Conservation (phyloP, 2,329 filamentous ascomycete genomes). For the Tricladium varicosporioides region DNA sequence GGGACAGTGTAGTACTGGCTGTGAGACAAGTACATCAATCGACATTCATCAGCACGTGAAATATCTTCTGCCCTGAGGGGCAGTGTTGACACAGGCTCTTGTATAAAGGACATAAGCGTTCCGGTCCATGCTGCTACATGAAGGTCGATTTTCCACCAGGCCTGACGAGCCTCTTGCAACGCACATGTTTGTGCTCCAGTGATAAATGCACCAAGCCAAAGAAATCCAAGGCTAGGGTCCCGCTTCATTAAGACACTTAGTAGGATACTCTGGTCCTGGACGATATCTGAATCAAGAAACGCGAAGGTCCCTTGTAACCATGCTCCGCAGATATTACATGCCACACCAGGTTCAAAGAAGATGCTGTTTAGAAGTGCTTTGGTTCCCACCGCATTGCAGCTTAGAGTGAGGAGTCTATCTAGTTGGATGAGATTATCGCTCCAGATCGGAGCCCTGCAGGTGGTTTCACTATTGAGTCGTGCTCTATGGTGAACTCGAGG, state of each 20-base stretch:
- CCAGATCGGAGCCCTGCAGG: background rate
- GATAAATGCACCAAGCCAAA: slow-evolving; percentile 27
- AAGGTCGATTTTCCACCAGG: slow-evolving; percentile 23
- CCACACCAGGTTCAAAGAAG: slow-evolving; percentile 23
- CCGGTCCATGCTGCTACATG: slow-evolving; percentile 25
- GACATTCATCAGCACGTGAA: slow-evolving; percentile 24
- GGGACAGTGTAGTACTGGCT: slow-evolving; percentile 16
- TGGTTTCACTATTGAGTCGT: background rate
- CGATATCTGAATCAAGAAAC: slow-evolving; percentile 22
- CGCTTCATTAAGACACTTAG: slow-evolving; percentile 22
- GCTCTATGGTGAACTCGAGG: slow-evolving; percentile 20
- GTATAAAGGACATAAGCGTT: slow-evolving; percentile 27
- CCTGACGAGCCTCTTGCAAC: slow-evolving; percentile 19
- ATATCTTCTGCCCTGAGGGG: slow-evolving; percentile 14
- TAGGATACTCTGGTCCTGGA: slow-evolving; percentile 15
- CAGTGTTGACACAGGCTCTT: slow-evolving; percentile 20
- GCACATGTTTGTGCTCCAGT: slow-evolving; percentile 17
- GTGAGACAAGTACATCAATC: slow-evolving; percentile 24
- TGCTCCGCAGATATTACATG: slow-evolving; percentile 24
- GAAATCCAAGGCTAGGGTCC: slow-evolving; percentile 20
- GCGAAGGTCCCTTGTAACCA: slow-evolving; percentile 24
- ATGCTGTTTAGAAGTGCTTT: slow-evolving; percentile 24
- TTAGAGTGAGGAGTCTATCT: slow-evolving; percentile 17
- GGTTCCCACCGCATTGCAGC: slow-evolving; percentile 23
- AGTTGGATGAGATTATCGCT: slow-evolving; percentile 1